phyloP scores from a whole-genome alignment of 805 yeast genomes.

The Dipodascopsis uninucleata region DNA sequence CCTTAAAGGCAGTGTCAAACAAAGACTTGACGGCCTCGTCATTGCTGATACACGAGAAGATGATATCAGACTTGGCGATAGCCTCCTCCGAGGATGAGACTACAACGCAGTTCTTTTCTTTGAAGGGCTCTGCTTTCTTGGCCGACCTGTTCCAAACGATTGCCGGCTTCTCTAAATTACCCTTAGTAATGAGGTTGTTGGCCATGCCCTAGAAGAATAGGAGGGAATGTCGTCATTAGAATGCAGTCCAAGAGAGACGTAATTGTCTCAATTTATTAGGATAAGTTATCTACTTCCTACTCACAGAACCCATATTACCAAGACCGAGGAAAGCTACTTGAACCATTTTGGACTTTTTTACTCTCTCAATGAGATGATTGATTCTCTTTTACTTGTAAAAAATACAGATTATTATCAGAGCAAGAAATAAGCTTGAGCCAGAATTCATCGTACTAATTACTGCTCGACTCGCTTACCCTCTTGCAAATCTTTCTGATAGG shows the following conservation, averaged over 20 bases:
- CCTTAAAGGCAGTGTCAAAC: constrained; percentile 17
- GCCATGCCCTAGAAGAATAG: constrained; percentile 25
- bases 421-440: too few species aligned
- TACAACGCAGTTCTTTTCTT: constrained; percentile 11
- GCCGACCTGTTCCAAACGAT: constrained; percentile 27
- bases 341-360: constrained; percentile 18
- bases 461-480: too few species aligned
- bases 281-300: not conserved
- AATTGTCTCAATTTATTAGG: not conserved
- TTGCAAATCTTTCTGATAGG: too few species aligned
- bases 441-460: too few species aligned
- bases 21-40: constrained; percentile 23
- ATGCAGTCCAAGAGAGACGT: not conserved
- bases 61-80: constrained; percentile 24
- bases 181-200: constrained; percentile 22
- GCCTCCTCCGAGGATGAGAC: constrained; percentile 22
- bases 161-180: constrained; percentile 20
- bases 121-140: constrained; percentile 14
- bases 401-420: not conserved
- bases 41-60: constrained; percentile 26
- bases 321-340: constrained; percentile 26
- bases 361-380: not conserved
- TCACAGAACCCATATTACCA: constrained; percentile 26
- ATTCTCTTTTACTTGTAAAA: not conserved
- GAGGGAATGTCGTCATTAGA: not conserved